Base-by-base conservation (phyloP, 805 yeast species). In the Yamadazyma ubonensis region DNA sequence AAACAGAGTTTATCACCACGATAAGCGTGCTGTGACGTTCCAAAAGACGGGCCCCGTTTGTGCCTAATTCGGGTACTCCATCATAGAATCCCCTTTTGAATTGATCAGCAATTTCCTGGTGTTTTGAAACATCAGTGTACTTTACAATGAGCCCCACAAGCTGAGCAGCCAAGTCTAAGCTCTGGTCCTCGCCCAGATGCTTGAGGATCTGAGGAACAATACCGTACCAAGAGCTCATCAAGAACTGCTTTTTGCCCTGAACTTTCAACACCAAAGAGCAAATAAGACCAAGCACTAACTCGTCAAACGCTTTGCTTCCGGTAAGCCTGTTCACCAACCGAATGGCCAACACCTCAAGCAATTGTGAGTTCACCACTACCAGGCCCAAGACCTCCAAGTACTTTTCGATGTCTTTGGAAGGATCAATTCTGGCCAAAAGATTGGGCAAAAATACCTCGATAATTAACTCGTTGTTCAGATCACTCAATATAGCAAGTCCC, bases 401-500 rank as follows among this genome's bases (percentile, higher is more conserved):
- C 14, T 37, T 29, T 64, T 27, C 73, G 49, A 16, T 49, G 54
- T 40, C 61, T 46, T 20, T 28, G 38, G 41, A 26, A 12, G 33
- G 33, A 16, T 33, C 41, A 7, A 44, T 22, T 35, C 33, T 30
- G 17, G 44, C 8, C 46, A 61, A 39, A 44, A 58, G 42, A 39
- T 46, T 54, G 6, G 65, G 55, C 3, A 68, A 61, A 10, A 56
- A 46, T 5, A 55, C 63, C 12, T 67, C 61, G 19, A 49, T 42
- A 3, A 50, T 33, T 8, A 49, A 27, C 18, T 41, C 41, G 14
- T 34, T 39, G 14, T 31, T 33, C 5, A 36, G 35, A 19, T 47
- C 31, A 8, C 42, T 67, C 70, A 2, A 85, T 82, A 6, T 19
- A 4, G 35, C 40, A 36, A 89, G 59, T 0, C 88, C 81, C 7